Evolutionary conservation across 208 protist genomes (phyloP).

Genomic region (Acanthamoeba castellanii): DNA sequence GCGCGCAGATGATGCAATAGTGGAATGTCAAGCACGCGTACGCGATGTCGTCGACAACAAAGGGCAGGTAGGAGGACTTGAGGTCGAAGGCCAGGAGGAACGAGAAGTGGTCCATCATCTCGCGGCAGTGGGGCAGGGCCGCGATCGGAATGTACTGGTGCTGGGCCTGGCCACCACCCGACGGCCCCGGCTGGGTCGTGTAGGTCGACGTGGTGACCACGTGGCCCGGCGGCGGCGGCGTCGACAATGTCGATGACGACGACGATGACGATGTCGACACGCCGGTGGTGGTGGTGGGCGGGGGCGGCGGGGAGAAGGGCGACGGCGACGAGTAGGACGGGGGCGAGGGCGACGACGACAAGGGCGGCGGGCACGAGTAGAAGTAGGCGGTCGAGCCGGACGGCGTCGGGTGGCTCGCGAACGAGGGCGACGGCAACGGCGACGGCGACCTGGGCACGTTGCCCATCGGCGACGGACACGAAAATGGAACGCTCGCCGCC

Average conservation of each 20-base stretch:
- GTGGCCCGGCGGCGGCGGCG: background rate
- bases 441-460: background rate
- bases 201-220: background rate
- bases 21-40: background rate
- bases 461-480: background rate
- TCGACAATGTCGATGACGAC: background rate
- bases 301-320: background rate
- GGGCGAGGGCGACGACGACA: background rate
- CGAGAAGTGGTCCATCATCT: slow-evolving; percentile 13
- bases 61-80: background rate
- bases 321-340: background rate
- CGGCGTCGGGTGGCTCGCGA: background rate
- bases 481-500: background rate
- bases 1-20: background rate
- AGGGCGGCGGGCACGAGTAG: background rate
- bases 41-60: slow-evolving; percentile 3
- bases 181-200: background rate
- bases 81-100: slow-evolving; percentile 20
- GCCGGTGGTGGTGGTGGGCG: background rate
- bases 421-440: background rate
- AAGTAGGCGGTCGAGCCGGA: background rate
- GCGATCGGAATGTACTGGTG: background rate
- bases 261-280: background rate
- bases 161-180: background rate
- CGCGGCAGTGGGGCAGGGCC: background rate